These are phyloP conservation scores for Filosporella fistucella DNA, from an alignment of 495 filamentous ascomycete species.

Conservation along the genomic window DNA sequence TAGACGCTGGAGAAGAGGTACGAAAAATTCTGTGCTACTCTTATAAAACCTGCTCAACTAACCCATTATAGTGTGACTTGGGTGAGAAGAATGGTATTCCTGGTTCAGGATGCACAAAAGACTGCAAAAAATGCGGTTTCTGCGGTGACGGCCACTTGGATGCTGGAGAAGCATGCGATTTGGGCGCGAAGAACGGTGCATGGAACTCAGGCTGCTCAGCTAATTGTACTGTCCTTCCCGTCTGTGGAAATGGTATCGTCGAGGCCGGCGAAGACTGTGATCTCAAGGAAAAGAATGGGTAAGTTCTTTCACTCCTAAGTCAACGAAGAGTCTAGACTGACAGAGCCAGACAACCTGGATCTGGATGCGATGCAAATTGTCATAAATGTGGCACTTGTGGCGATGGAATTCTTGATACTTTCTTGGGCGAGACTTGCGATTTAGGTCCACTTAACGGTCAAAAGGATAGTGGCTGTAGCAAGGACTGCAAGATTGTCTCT, in stretches of 20 bases:
- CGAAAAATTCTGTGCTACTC: too few species aligned
- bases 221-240: not conserved
- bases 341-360: too few species aligned
- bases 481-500: not conserved
- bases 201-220: conserved; percentile 3
- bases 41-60: too few species aligned
- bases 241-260: not conserved
- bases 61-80: not conserved
- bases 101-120: not conserved
- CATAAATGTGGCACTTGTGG: not conserved
- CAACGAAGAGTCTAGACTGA: too few species aligned
- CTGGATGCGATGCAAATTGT: not conserved
- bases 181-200: not conserved
- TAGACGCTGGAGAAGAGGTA: conserved; percentile 5
- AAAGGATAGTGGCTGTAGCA: not conserved
- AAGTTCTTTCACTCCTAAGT: too few species aligned
- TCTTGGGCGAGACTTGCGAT: not conserved
- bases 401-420: not conserved
- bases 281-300: not conserved
- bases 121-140: not conserved
- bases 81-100: not conserved
- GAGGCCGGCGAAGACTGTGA: not conserved
- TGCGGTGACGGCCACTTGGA: not conserved
- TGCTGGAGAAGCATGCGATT: conserved; percentile 1
- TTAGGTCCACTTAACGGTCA: not conserved